Percentiles rank a stretch among this genome's conserved stretches.
Evolutionary conservation across 139 green algal species (phyloP).

Genomic region (Dunaliella primolecta): DNA sequence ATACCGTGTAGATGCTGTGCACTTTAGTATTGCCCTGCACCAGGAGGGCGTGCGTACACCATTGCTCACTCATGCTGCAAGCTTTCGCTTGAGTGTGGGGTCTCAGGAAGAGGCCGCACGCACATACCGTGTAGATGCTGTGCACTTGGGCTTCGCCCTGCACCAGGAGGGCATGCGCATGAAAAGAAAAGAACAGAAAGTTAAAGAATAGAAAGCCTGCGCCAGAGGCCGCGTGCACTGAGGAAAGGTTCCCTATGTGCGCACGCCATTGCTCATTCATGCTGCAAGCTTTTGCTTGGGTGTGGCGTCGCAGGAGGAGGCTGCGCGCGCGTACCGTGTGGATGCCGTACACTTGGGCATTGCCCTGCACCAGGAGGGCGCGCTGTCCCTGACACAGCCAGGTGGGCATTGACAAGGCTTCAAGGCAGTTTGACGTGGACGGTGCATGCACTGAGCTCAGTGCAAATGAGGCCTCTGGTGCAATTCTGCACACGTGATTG

Average conservation of each 20-base stretch:
- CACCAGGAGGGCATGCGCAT: no score
- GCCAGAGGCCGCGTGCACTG: no score
- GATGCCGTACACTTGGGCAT: constrained; percentile 74
- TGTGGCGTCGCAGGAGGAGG: constrained; percentile 43
- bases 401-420: not conserved
- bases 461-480: no score
- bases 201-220: no score
- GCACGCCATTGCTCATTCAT: no score
- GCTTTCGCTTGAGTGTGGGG: no score
- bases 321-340: constrained; percentile 50
- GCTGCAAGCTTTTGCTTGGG: no score
- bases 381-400: constrained; percentile 14
- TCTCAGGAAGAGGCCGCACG: constrained; percentile 46
- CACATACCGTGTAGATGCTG: constrained; percentile 61
- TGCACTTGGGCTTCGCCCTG: constrained; percentile 73
- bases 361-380: constrained; percentile 52
- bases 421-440: no score
- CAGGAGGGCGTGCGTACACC: constrained; percentile 32
- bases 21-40: constrained; percentile 68
- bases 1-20: constrained; percentile 66
- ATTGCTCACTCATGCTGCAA: no score
- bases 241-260: no score
- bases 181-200: no score
- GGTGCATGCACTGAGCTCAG: not conserved
- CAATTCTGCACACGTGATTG: no score